Evolutionary conservation across 75 land plant genomes (phyloP), one percentile per base, ranked within the genome.

Genomic region (Picea sitchensis): DNA sequence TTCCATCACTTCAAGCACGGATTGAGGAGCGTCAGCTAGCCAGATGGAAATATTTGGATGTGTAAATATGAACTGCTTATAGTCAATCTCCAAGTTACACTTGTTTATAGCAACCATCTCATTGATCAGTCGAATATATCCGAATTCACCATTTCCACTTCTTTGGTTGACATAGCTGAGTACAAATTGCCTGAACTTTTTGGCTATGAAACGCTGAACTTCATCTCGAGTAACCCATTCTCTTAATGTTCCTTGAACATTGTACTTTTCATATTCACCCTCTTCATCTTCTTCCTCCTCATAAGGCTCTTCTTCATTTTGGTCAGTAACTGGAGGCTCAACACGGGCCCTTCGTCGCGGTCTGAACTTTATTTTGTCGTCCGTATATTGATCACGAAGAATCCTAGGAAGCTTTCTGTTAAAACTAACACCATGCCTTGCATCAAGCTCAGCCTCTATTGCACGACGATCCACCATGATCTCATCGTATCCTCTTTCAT

Each of bases 11-110:
- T 96, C 99, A 58, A 96, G 92, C 67, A 92, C 87, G 59, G 95
- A 77, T 65, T 92, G 91, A 18, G 99, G 99, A 31, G 99, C 95
- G 88, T 96, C 99, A 57, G 94, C 99, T 56, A 96, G 89, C 98
- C 98, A 96, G 44, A 96, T 90, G 5, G 99, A 93, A 73, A 96
- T 86, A 77, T 91, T 95, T 11, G 95, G 93, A 83, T 90, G 91
- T 17, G 92, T 73, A 80, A 88, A 86, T 44, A 94, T 90, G 72
- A 92, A 96, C 63, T 96, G 95, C 72, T 85, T 89, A 83, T 92
- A 94, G 72, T 90, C 93, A 76, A 96, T 88, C 85, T 94, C 93
- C 86, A 96, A 84, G 78, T 98, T 96, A 76, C 98, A 92, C 64
- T 85, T 88, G 69, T 96, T 94, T 68, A 88, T 95, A 94, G 91